A percentile compares a stretch with the other conserved stretches of the same genome.
phyloP scores from a whole-genome alignment of 2,329 filamentous ascomycete genomes.

The Cordyceps militaris region DNA sequence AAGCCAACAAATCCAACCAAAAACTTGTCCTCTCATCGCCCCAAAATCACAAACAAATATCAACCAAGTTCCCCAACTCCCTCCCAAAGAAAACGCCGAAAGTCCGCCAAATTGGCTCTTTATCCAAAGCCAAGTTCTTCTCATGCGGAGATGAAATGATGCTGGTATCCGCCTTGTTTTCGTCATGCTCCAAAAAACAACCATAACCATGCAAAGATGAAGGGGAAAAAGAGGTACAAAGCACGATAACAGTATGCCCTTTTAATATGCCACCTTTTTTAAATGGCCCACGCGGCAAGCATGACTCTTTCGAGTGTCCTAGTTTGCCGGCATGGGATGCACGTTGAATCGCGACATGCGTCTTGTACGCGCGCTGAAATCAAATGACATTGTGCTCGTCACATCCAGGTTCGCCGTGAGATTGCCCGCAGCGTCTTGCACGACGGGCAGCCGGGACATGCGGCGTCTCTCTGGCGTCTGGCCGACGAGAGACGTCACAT shows the following conservation, averaged over 20 bases:
- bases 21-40: too few relatives aligned
- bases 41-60: background rate
- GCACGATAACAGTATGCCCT: background rate
- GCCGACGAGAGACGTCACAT: background rate
- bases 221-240: too few relatives aligned
- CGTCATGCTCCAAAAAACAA: background rate
- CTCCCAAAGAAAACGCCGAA: background rate
- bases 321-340: slow-evolving; percentile 10
- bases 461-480: background rate
- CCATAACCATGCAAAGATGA: background rate
- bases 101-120: background rate
- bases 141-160: background rate
- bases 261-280: background rate
- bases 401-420: slow-evolving; percentile 6
- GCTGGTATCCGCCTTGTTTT: background rate
- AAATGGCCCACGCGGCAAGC: background rate
- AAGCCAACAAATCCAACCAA: background rate
- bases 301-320: background rate
- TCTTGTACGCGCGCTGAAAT: slow-evolving; percentile 14
- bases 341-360: slow-evolving; percentile 13
- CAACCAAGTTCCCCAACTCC: background rate
- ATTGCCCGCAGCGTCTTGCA: slow-evolving; percentile 6
- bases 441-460: slow-evolving; percentile 8
- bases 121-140: background rate
- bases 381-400: slow-evolving; percentile 8